These are phyloP conservation scores for Gossypium gossypioides DNA, from an alignment of 441 rosid genomes.

Conservation along the genomic window DNA sequence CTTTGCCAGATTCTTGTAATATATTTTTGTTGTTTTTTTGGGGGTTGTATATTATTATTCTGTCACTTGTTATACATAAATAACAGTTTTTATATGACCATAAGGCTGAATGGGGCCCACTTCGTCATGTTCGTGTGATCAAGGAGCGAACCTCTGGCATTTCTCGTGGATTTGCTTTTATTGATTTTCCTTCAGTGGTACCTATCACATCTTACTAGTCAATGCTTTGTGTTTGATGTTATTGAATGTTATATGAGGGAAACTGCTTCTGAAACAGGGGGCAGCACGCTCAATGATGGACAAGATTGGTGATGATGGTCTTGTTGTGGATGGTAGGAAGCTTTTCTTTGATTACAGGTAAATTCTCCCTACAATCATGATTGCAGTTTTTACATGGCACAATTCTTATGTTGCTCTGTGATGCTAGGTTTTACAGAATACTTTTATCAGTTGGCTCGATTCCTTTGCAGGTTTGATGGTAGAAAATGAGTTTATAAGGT, in stretches of 20 bases:
- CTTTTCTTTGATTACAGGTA: conserved; percentile 81
- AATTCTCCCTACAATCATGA: neutral
- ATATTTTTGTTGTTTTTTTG: conserved; percentile 12
- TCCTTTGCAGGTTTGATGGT: neutral
- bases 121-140: conserved; percentile 82
- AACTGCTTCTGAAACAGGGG: conserved; percentile 36
- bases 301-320: conserved; percentile 66
- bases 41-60: conserved; percentile 1
- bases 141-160: conserved; percentile 78
- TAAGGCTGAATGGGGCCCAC: conserved; percentile 95
- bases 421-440: neutral
- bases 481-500: neutral
- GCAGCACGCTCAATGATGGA: conserved; percentile 89
- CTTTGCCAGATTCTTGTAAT: conserved; percentile 81
- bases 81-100: conserved; percentile 15
- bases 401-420: neutral
- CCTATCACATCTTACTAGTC: conserved; percentile 3
- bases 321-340: conserved; percentile 71
- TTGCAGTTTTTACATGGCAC: conserved; percentile 5
- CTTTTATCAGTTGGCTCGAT: neutral
- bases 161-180: conserved; percentile 91
- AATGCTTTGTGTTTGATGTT: conserved; percentile 13
- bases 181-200: conserved; percentile 91
- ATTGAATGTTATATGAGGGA: conserved; percentile 1
- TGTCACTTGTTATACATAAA: neutral